Evolutionary conservation across 2,329 filamentous ascomycete genomes (phyloP).

Genomic region (Clonostachys sp.): DNA sequence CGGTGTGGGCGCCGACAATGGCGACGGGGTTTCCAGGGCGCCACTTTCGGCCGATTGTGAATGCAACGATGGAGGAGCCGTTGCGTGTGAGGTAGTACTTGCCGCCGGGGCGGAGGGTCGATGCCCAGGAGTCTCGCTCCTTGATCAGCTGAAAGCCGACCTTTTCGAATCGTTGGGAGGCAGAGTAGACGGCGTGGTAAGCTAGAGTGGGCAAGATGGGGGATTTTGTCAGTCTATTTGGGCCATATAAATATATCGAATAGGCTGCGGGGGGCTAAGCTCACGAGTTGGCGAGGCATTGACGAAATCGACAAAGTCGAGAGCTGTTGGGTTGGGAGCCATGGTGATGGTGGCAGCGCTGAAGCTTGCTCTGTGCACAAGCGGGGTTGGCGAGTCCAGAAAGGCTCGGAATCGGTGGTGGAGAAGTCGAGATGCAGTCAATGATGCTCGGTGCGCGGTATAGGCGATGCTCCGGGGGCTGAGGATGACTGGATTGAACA

Average conservation of each 20-base stretch:
- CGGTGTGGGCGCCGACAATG: constrained; percentile 95
- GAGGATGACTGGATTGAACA: no score
- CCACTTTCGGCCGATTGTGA: constrained; percentile 88
- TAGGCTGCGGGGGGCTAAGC: constrained; percentile 16
- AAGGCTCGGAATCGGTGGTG: no score
- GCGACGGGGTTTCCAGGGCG: constrained; percentile 83
- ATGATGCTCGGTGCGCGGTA: no score
- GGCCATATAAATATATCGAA: neutral
- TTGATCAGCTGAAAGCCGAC: constrained; percentile 86
- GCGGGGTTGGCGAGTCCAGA: no score
- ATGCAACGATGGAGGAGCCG: constrained; percentile 85
- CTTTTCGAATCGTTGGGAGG: constrained; percentile 69
- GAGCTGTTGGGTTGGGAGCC: constrained; percentile 53
- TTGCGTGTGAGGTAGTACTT: constrained; percentile 98
- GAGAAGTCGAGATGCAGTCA: no score
- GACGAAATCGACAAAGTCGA: constrained; percentile 89
- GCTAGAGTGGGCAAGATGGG: constrained; percentile 45
- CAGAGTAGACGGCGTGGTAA: constrained; percentile 86
- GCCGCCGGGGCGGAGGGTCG: constrained; percentile 74
- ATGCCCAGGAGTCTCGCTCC: constrained; percentile 87
- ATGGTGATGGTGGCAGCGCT: constrained; percentile 32
- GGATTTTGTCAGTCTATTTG: neutral
- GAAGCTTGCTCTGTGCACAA: constrained; percentile 6
- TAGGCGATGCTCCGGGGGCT: no score
- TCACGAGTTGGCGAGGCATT: constrained; percentile 91